Evolutionary conservation across 2,329 filamentous ascomycete genomes (phyloP).

Genomic region (Apiospora saccharicola): DNA sequence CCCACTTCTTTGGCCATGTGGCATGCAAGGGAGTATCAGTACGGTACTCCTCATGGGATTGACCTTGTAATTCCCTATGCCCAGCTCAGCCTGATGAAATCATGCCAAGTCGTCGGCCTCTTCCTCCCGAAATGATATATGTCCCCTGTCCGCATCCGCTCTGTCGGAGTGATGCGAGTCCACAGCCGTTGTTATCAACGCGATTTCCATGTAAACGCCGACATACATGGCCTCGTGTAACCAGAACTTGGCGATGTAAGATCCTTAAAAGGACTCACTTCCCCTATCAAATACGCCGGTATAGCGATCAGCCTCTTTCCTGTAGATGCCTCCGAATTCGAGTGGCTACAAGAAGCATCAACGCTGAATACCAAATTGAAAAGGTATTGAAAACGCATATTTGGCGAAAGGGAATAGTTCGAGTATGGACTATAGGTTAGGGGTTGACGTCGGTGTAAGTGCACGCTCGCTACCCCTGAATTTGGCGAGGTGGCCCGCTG

Average conservation of each 20-base stretch:
- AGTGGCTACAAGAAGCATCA: neutral
- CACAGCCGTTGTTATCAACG: neutral
- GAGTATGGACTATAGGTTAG: conserved; percentile 21
- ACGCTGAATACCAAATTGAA: neutral
- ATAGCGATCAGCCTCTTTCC: neutral
- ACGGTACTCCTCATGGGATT: neutral
- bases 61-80: neutral
- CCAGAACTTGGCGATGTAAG: neutral
- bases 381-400: neutral
- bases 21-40: neutral
- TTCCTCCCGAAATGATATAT: neutral
- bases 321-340: neutral
- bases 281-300: neutral
- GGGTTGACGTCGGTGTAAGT: conserved; percentile 23
- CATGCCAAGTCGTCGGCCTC: neutral
- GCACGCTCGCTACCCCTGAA: neutral
- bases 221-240: neutral
- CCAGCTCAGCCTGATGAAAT: neutral
- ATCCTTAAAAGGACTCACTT: neutral
- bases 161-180: neutral
- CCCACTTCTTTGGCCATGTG: neutral
- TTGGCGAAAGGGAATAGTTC: neutral
- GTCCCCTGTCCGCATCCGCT: neutral
- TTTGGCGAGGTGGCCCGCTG: neutral
- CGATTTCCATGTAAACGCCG: neutral